Base-by-base conservation (phyloP, 140 eudicot species). In the Cichorium intybus region DNA sequence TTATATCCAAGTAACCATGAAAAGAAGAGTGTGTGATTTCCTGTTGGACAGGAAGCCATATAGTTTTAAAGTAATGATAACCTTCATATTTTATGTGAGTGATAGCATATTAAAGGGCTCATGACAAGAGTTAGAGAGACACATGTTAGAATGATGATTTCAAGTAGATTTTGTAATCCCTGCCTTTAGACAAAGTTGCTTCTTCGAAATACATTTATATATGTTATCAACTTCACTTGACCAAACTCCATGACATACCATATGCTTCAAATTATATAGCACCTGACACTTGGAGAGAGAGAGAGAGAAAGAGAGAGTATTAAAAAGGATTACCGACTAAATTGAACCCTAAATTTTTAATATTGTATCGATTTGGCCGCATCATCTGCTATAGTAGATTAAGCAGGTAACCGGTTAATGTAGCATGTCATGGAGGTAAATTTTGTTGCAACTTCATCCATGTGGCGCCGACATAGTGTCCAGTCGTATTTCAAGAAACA, bases 231-330 rank as follows among this genome's bases (percentile, higher is more conserved):
- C 69, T 76, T 76, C 26, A 63, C 69, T 70, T 64, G 72, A 76
- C 81, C 81, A 76, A 70, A 76, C 81, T 76, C 69, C 29, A 17
- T 76, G 56, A 70, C 81, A 63, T 47, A 70, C 67, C 47, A 59
- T 58, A 74, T 58, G 34, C 67, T 45, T 73, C 26, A 56, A 73
- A 10, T 26, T 74, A 24, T 55, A 24, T 49, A 66, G 27, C 62
- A 34, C 56, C 47, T 65, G 68, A 66, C 68, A 74, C 68, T 56
- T 57, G 63, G 68, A 28, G 34, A 27, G 12, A 41, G 31, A 61
- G 3, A 18, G 34, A 23, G 3, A 24, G 8, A 24, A 2, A 0
- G 21, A 17, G 16, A 37, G 16, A 37, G 46, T n/a, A n/a, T n/a
- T n/a, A n/a, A n/a, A n/a, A n/a, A n/a, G n/a, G n/a, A n/a, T n/a